Base-by-base conservation (phyloP, 192 early-diverging fungal genomes). In the Gryganskiella cystojenkinii region DNA sequence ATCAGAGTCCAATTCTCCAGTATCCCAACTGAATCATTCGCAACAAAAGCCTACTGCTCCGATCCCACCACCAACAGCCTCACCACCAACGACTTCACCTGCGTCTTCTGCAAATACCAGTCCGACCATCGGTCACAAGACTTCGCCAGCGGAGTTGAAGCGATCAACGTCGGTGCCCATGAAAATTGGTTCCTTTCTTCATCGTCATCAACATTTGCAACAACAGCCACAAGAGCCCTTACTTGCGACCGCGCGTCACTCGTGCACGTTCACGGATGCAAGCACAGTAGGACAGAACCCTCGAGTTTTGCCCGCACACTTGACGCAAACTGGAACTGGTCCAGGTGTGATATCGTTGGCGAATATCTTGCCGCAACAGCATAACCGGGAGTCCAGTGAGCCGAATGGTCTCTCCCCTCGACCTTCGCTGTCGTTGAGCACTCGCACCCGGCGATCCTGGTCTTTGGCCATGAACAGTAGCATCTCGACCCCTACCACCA, bases 111-210 rank as follows among this genome's bases (percentile, higher is more conserved):
- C 19, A 8, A 37, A 20, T 34, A 22, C 25, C 13, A 13, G 7
- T 40, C 37, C 13, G 5, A 13, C 37, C 37, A 40, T 9, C 37
- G 37, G 14, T 35, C 34, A 19, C 25, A 54, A 11, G 52, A 54
- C 37, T 13, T 13, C 13, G 9, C 8, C 53, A 35, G 14, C 19
- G 19, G 63, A 66, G 14, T 37, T 74, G 28, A 65, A 45, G 33
- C 63, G 71, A 0, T 45, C 71, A 15, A 74, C 24, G 33, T 64
- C 71, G 13, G 63, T 74, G 17, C 71, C 71, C 1, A 28, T 60
- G 37, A 76, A 67, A 59, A 68, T 76, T 40, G 53, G 65, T 5
- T 67, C 73, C 2, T 68, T 76, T 19, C 50, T 76, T 19, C 51
- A 35, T 31, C 65, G 64, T 15, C 64, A 68, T 20, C 52, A 71